A percentile compares a stretch with the other conserved stretches of the same genome.
phyloP scores from a whole-genome alignment of 352 stramenopile genomes.

The Globisporangium iwayamae region DNA sequence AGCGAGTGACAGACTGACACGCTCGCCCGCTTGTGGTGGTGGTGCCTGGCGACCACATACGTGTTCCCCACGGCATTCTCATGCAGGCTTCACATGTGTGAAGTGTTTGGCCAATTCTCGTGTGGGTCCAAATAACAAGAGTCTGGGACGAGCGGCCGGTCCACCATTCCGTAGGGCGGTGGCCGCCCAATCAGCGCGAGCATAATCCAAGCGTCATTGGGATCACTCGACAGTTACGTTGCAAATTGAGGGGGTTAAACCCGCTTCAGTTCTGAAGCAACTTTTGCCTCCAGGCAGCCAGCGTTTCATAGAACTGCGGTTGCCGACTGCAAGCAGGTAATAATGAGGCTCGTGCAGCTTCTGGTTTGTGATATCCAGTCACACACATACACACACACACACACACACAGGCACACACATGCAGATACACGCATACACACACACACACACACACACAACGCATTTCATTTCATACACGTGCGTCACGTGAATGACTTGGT shows the following conservation, averaged over 20 bases:
- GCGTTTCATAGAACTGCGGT: no score
- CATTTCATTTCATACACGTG: no score
- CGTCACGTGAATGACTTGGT: no score
- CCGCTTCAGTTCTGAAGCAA: conserved; percentile 4
- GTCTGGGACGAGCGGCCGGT: background rate
- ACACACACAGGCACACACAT: no score
- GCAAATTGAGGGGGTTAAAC: conserved; percentile 10
- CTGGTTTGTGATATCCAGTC: no score
- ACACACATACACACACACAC: no score
- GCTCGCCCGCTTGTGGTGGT: no score
- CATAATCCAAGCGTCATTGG: background rate
- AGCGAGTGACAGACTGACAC: background rate
- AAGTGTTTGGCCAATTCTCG: background rate
- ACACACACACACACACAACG: no score
- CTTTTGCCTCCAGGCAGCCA: no score
- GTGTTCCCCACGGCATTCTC: background rate
- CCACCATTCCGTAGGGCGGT: background rate
- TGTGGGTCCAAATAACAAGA: background rate
- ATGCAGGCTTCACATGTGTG: background rate
- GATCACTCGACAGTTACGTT: background rate
- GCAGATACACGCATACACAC: no score
- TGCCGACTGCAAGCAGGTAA: no score
- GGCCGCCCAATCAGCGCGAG: background rate
- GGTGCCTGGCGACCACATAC: background rate
- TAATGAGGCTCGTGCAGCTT: no score